Conservation (phyloP, 2,329 filamentous ascomycete species). For the Xylariaceae sp. region DNA sequence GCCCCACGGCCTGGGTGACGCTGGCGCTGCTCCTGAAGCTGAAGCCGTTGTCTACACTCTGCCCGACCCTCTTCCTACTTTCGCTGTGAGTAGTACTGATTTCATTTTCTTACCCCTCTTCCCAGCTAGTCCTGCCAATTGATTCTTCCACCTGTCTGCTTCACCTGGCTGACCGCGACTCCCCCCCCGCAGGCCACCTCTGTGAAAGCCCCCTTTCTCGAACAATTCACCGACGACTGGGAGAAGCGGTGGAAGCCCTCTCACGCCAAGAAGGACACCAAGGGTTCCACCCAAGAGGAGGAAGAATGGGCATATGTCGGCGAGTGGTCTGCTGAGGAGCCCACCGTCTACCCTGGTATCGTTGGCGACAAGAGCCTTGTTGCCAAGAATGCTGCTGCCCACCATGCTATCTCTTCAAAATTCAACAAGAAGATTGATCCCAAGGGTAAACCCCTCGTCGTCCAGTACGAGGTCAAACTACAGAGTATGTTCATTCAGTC, state of each 20-base stretch:
- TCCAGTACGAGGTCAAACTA: slow-evolving; percentile 99
- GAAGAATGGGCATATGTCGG: slow-evolving; percentile 98
- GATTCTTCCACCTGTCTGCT: not conserved
- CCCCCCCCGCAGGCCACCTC: slow-evolving; percentile 64
- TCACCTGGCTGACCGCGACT: slow-evolving; percentile 9
- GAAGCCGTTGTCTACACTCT: slow-evolving; percentile 11
- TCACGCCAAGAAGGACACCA: slow-evolving; percentile 87
- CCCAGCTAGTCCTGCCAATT: slow-evolving; percentile 3
- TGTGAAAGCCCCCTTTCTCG: slow-evolving; percentile 89
- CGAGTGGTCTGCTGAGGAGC: slow-evolving; percentile 96
- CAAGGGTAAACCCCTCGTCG: slow-evolving; percentile 94
- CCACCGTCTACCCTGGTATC: slow-evolving; percentile 82
- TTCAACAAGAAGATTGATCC: slow-evolving; percentile 95
- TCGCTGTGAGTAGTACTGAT: slow-evolving; percentile 64
- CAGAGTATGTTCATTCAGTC: slow-evolving; percentile 69
- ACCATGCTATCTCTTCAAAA: slow-evolving; percentile 99
- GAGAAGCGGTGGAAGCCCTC: slow-evolving; percentile 90
- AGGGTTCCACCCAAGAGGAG: slow-evolving; percentile 69
- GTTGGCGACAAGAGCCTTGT: slow-evolving; percentile 95
- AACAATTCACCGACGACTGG: slow-evolving; percentile 98
- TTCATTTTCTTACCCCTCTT: not conserved
- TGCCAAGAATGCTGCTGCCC: slow-evolving; percentile 94
- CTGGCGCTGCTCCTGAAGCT: slow-evolving; percentile 54
- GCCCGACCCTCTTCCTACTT: slow-evolving; percentile 63
- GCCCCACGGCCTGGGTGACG: slow-evolving; percentile 28